A percentile compares a stretch with the other conserved stretches of the same genome.
phyloP scores from a whole-genome alignment of 371 early-diverging fungal species.

The Apophysomyces ossiformis region DNA sequence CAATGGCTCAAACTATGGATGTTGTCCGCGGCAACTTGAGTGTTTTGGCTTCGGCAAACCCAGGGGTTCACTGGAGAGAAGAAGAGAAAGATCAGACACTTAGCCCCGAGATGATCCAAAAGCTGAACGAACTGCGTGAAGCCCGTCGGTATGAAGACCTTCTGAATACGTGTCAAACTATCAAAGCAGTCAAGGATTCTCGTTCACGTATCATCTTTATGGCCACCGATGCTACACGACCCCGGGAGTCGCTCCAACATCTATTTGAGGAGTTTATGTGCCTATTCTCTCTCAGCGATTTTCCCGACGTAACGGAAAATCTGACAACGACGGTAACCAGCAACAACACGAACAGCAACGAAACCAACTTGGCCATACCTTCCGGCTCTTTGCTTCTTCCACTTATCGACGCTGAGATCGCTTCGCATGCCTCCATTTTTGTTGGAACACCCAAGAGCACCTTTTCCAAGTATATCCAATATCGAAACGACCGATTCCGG shows the following conservation, averaged over 20 bases:
- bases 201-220: constrained; percentile 52
- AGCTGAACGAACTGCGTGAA: neutral
- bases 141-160: neutral
- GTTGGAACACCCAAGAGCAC: constrained; percentile 52
- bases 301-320: constrained; percentile 36
- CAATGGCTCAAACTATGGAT: constrained; percentile 22
- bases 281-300: constrained; percentile 57
- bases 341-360: constrained; percentile 12
- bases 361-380: neutral
- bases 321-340: neutral
- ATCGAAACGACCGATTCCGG: constrained; percentile 32
- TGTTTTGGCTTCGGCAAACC: neutral
- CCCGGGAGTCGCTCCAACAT: constrained; percentile 41
- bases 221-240: constrained; percentile 61
- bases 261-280: constrained; percentile 55
- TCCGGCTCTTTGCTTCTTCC: constrained; percentile 36
- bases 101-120: constrained; percentile 1
- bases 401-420: constrained; percentile 53
- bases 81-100: neutral
- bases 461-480: constrained; percentile 47
- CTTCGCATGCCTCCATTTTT: constrained; percentile 42
- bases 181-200: constrained; percentile 16
- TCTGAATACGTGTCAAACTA: constrained; percentile 4
- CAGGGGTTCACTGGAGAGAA: neutral
- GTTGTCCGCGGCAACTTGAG: constrained; percentile 15